phyloP scores from a whole-genome alignment of 2,329 filamentous ascomycete genomes.

The Cercospora canescens region DNA sequence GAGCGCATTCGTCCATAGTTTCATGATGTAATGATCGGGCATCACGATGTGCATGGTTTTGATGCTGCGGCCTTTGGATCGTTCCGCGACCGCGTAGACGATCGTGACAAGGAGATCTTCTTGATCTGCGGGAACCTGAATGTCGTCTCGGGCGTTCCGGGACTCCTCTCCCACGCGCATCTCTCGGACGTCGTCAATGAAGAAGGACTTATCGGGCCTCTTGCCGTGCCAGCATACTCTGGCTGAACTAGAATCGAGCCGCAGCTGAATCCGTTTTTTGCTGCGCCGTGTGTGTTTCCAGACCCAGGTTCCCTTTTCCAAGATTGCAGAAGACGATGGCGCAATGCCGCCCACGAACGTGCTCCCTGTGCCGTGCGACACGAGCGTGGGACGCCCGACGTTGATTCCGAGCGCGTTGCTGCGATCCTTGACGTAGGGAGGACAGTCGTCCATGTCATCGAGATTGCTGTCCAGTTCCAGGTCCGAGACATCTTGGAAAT shows the following conservation, averaged over 20 bases:
- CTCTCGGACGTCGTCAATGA: constrained; percentile 93
- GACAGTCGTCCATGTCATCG: constrained; percentile 41
- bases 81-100: constrained; percentile 77
- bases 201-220: constrained; percentile 79
- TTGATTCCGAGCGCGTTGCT: constrained; percentile 46
- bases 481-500: constrained; percentile 50
- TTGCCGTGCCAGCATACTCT: constrained; percentile 86
- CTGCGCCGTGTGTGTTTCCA: constrained; percentile 85
- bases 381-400: constrained; percentile 33
- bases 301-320: constrained; percentile 76
- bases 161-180: constrained; percentile 82
- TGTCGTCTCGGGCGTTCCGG: constrained; percentile 85
- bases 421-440: constrained; percentile 29
- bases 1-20: constrained; percentile 80
- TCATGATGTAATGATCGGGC: constrained; percentile 68
- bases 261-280: constrained; percentile 70
- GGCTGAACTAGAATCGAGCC: constrained; percentile 78
- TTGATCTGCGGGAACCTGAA: constrained; percentile 65
- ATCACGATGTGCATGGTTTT: constrained; percentile 90
- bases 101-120: constrained; percentile 85
- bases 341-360: constrained; percentile 53
- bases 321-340: constrained; percentile 72
- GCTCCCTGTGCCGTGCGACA: constrained; percentile 29
- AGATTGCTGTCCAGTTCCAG: constrained; percentile 58
- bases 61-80: constrained; percentile 65